Evolutionary conservation across 2,329 filamentous ascomycete genomes (phyloP).

Genomic region (Botrytis hyacinthi): DNA sequence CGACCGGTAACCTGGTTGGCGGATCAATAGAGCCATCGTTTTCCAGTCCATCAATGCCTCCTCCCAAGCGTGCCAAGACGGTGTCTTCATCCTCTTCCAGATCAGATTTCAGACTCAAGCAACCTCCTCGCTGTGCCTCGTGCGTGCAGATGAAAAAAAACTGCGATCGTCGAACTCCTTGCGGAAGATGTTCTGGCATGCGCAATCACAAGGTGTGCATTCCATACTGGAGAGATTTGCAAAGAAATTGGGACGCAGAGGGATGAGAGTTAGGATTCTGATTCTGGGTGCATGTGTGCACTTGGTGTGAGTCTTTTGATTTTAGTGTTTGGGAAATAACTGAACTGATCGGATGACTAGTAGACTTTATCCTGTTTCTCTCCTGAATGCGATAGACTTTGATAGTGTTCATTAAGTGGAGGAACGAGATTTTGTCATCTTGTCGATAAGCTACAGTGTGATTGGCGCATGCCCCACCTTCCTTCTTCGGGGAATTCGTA

Average conservation of each 20-base stretch:
- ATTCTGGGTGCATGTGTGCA: not conserved
- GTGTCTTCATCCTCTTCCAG: not conserved
- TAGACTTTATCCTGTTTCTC: not conserved
- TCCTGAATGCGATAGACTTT: not conserved
- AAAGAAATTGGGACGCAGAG: not conserved
- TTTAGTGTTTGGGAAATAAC: not conserved
- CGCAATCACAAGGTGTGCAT: not conserved
- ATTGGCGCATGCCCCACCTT: not conserved
- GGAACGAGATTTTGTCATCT: not conserved
- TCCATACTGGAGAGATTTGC: not conserved
- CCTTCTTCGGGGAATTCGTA: rapidly evolving
- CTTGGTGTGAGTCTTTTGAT: not conserved
- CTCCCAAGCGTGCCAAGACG: not conserved
- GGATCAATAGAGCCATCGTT: rapidly evolving
- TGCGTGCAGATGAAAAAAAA: not conserved
- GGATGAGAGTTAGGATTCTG: not conserved
- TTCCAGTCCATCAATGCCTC: not conserved
- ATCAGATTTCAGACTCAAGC: not conserved
- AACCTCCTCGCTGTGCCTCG: not conserved
- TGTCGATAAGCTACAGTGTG: not conserved
- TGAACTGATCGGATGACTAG: not conserved
- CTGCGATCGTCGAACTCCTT: conserved; percentile 1
- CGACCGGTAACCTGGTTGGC: too few species aligned
- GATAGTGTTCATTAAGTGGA: not conserved
- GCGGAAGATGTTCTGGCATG: not conserved